These are phyloP conservation scores for Simplicillium sp. DNA, from an alignment of 2,329 filamentous ascomycete genomes.

Conservation along the genomic window DNA sequence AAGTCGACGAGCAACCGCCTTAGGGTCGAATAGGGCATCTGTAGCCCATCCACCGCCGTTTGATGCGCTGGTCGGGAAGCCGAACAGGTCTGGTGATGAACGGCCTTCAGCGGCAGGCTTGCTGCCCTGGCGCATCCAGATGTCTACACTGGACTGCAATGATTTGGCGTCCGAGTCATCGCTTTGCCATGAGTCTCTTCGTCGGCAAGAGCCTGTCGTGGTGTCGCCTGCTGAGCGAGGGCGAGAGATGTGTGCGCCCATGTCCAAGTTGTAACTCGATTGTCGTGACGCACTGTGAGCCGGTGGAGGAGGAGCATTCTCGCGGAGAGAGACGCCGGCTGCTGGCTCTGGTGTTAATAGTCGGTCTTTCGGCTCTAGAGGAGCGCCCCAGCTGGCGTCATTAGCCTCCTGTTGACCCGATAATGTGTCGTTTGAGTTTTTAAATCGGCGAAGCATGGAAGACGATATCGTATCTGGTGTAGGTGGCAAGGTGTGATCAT, in stretches of 20 bases:
- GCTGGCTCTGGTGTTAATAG: background rate
- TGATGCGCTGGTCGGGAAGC: constrained; percentile 33
- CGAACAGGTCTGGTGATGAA: constrained; percentile 43
- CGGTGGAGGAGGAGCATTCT: background rate
- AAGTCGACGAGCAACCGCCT: constrained; percentile 11
- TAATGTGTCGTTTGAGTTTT: constrained; percentile 41
- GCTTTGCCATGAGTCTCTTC: constrained; percentile 33
- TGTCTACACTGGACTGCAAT: constrained; percentile 41
- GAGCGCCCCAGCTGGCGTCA: constrained; percentile 1
- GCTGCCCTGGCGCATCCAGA: constrained; percentile 47
- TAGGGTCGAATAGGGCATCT: constrained; percentile 34
- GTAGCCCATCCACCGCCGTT: constrained; percentile 32
- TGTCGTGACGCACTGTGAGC: background rate
- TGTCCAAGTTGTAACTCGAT: constrained; percentile 4
- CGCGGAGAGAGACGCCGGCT: constrained; percentile 3
- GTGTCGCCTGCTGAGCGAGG: constrained; percentile 39
- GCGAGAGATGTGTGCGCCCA: constrained; percentile 22
- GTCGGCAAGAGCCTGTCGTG: constrained; percentile 25
- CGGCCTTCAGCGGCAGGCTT: constrained; percentile 24
- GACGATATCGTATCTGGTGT: constrained; percentile 53
- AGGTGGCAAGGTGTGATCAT: constrained; percentile 38
- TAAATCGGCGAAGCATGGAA: constrained; percentile 39
- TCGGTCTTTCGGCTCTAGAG: constrained; percentile 6
- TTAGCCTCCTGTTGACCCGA: constrained; percentile 10
- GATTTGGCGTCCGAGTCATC: constrained; percentile 32